Conservation (phyloP, 2,329 filamentous ascomycete species). For the Colletotrichum chrysophilum region DNA sequence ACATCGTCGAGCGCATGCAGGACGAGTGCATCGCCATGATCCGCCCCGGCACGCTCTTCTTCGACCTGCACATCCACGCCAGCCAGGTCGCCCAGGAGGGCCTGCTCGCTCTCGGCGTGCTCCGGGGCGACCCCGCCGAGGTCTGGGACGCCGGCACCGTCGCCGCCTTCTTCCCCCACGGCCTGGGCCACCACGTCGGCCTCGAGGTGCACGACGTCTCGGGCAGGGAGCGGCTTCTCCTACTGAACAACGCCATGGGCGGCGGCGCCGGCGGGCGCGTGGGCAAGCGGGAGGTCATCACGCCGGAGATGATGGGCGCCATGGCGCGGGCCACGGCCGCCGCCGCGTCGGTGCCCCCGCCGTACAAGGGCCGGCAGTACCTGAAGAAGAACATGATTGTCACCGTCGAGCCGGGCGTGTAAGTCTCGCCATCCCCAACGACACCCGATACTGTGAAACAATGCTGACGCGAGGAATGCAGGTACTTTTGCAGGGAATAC, state of each 20-base stretch:
- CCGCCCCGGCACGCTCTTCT: slow-evolving; percentile 72
- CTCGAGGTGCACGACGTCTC: slow-evolving; percentile 69
- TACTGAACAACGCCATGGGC: slow-evolving; percentile 27
- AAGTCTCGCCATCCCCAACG: slow-evolving; percentile 30
- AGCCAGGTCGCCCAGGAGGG: slow-evolving; percentile 75
- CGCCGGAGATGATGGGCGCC: slow-evolving; percentile 36
- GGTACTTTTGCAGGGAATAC: slow-evolving; percentile 78
- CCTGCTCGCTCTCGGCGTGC: slow-evolving; percentile 73
- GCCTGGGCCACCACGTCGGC: slow-evolving; percentile 69
- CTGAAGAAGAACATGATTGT: slow-evolving; percentile 71
- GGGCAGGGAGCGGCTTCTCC: slow-evolving; percentile 42
- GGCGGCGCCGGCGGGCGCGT: slow-evolving; percentile 29
- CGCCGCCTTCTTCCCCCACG: slow-evolving; percentile 70
- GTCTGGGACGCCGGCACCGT: slow-evolving; percentile 58
- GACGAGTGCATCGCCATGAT: slow-evolving; percentile 72
- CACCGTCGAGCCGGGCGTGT: slow-evolving; percentile 80
- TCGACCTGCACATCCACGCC: slow-evolving; percentile 75
- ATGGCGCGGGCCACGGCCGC: slow-evolving; percentile 26
- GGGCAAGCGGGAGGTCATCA: slow-evolving; percentile 47
- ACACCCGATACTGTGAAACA: neutral
- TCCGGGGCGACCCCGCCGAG: slow-evolving; percentile 66
- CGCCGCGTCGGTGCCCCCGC: slow-evolving; percentile 26
- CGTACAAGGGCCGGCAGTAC: slow-evolving; percentile 39
- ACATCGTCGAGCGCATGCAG: slow-evolving; percentile 83
- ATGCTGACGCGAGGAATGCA: slow-evolving; percentile 29